Conservation (phyloP, 768 basidiomycete genomes). For the Lactarius deliciosus region DNA sequence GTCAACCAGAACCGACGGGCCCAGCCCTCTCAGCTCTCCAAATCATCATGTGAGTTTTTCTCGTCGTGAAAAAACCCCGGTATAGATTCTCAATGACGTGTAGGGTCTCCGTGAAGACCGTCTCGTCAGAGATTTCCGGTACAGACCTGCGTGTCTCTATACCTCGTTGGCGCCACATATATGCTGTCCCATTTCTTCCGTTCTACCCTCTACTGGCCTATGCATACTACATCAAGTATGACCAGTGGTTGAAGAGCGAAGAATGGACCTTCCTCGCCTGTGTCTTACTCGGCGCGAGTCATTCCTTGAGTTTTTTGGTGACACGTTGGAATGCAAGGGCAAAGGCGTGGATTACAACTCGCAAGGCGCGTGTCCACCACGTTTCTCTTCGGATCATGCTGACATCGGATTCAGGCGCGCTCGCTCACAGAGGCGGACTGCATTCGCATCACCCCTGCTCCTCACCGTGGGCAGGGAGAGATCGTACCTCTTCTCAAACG, state of each 20-base stretch:
- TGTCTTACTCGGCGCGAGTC: slow-evolving; percentile 77
- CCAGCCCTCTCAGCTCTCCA: not conserved
- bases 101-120: slow-evolving; percentile 51
- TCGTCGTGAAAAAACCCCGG: too few species aligned
- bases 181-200: slow-evolving; percentile 73
- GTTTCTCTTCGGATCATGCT: slow-evolving; percentile 1
- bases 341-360: slow-evolving; percentile 76
- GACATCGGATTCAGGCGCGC: slow-evolving; percentile 44
- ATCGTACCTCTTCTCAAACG: slow-evolving; percentile 78
- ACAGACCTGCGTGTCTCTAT: slow-evolving; percentile 66
- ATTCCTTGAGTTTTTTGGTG: slow-evolving; percentile 88
- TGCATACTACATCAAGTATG: slow-evolving; percentile 89
- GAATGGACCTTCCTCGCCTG: slow-evolving; percentile 98
- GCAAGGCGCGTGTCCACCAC: slow-evolving; percentile 49
- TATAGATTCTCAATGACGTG: not conserved
- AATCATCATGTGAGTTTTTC: slow-evolving; percentile 12
- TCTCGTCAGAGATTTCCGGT: slow-evolving; percentile 65
- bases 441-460: slow-evolving; percentile 76
- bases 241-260: slow-evolving; percentile 86
- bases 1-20: slow-evolving; percentile 1
- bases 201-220: slow-evolving; percentile 84
- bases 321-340: slow-evolving; percentile 88
- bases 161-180: slow-evolving; percentile 71
- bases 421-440: slow-evolving; percentile 73
- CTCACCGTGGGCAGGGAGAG: slow-evolving; percentile 85